A percentile compares a stretch with the other conserved stretches of the same genome.
Evolutionary conservation across 208 protist genomes (phyloP).

Genomic region (Trypanosoma melophagium): DNA sequence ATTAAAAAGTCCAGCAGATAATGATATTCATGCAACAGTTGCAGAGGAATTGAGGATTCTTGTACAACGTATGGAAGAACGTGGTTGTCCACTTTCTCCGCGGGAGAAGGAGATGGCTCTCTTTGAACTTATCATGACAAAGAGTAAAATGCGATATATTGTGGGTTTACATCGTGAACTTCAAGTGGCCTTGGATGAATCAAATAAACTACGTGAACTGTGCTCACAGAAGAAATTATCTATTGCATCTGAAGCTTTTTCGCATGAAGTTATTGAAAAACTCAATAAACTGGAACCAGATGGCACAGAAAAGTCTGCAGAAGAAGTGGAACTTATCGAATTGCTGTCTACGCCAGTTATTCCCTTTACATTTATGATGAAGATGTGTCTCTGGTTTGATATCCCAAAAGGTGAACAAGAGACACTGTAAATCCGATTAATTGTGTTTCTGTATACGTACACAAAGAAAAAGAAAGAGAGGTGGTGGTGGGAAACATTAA

Average conservation of each 20-base stretch:
- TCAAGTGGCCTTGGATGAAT: constrained; percentile 53
- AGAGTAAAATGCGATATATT: constrained; percentile 81
- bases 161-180: constrained; percentile 81
- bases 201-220: constrained; percentile 20
- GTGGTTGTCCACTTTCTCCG: constrained; percentile 39
- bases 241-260: constrained; percentile 35
- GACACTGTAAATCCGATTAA: no score
- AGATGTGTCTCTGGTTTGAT: constrained; percentile 87
- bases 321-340: constrained; percentile 34
- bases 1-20: neutral
- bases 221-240: neutral
- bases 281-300: constrained; percentile 38
- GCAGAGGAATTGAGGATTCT: constrained; percentile 55
- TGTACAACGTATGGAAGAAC: constrained; percentile 42
- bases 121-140: constrained; percentile 68
- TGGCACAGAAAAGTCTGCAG: constrained; percentile 27
- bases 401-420: neutral
- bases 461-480: no score
- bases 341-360: constrained; percentile 56
- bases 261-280: constrained; percentile 43
- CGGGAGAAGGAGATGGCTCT: constrained; percentile 65
- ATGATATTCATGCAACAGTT: constrained; percentile 12
- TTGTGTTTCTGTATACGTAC: no score
- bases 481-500: no score
- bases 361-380: constrained; percentile 91